Evolutionary conservation across 345 rosid species (phyloP), one percentile per base, ranked within the genome.

Genomic region (Cardamine occulta): DNA sequence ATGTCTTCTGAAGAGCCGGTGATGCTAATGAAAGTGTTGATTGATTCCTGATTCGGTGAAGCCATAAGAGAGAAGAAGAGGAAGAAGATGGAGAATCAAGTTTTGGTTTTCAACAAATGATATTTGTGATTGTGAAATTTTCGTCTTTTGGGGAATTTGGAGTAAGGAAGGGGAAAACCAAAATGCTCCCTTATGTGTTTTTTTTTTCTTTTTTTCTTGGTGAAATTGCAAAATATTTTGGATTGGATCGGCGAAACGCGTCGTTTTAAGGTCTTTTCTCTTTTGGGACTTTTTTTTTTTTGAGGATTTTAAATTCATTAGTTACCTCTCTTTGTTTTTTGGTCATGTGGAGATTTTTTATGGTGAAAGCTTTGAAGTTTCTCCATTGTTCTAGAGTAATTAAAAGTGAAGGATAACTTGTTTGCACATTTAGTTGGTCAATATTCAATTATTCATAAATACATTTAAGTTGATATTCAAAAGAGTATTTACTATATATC

Each of bases 21-120:
- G 88, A 96, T 93, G 88, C 87, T 85, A 34, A 84, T 84, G 81
- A 96, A 96, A 40, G 95, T 93, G 34, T 83, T 86, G 82, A 96
- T 84, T 76, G 96, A 86, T 77, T 93, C 95, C 63, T 91, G 96
- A 81, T 87, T 79, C 24, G 89, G 85, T 23, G 83, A 80, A 45
- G 91, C 93, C 99, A 96, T 96, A 61, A 53, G 72, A 28, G 40
- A 74, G 39, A 56, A n/a, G 24, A 28, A 26, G 29, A 26, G 3
- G 32, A 29, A 31, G 32, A 42, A 54, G 40, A 53, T 1, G 54
- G 13, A 77, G 65, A 37, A 31, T 63, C 34, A 35, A 29, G 48
- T 51, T 52, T 42, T 21, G 12, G 49, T 61, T 60, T 6, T 48
- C 51, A 57, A 23, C 11, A 42, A 44, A 8, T 63, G 53, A 47